Conservation (phyloP, 2,329 filamentous ascomycete species). For the Neopestalotiopsis sp. region DNA sequence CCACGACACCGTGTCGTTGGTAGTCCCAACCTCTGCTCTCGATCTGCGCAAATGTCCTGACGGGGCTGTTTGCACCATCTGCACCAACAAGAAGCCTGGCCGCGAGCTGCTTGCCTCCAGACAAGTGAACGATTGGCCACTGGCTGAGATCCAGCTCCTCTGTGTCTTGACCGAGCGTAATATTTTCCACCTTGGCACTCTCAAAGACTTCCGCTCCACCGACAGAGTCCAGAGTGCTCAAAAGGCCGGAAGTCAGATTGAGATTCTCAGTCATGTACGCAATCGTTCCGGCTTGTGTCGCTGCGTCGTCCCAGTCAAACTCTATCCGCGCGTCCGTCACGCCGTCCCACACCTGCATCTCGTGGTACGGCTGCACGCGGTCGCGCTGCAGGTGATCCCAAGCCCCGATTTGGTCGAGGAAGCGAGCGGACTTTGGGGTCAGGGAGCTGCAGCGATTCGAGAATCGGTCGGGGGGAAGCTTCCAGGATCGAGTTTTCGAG, state of each 20-base stretch:
- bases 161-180: slow-evolving; percentile 72
- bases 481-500: slow-evolving; percentile 68
- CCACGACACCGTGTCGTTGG: slow-evolving; percentile 85
- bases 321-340: slow-evolving; percentile 85
- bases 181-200: slow-evolving; percentile 78
- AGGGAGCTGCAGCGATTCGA: slow-evolving; percentile 96
- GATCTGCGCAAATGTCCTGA: slow-evolving; percentile 88
- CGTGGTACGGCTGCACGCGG: slow-evolving; percentile 85
- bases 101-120: slow-evolving; percentile 69
- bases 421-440: slow-evolving; percentile 85
- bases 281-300: slow-evolving; percentile 60
- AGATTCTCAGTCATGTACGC: slow-evolving; percentile 97
- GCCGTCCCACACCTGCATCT: slow-evolving; percentile 99
- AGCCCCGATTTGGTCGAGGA: slow-evolving; percentile 81
- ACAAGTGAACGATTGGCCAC: slow-evolving; percentile 85
- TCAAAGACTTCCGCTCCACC: slow-evolving; percentile 75
- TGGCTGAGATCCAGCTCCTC: slow-evolving; percentile 77
- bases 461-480: slow-evolving; percentile 70
- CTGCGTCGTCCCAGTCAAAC: slow-evolving; percentile 73
- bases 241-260: slow-evolving; percentile 81
- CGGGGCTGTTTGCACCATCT: slow-evolving; percentile 93
- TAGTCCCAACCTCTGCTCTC: slow-evolving; percentile 92
- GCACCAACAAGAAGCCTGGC: slow-evolving; percentile 89
- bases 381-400: slow-evolving; percentile 77
- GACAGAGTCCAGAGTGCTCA: slow-evolving; percentile 73